These are phyloP conservation scores for Microsporum ferrugineum DNA, from an alignment of 2,329 filamentous ascomycete species.

Conservation along the genomic window DNA sequence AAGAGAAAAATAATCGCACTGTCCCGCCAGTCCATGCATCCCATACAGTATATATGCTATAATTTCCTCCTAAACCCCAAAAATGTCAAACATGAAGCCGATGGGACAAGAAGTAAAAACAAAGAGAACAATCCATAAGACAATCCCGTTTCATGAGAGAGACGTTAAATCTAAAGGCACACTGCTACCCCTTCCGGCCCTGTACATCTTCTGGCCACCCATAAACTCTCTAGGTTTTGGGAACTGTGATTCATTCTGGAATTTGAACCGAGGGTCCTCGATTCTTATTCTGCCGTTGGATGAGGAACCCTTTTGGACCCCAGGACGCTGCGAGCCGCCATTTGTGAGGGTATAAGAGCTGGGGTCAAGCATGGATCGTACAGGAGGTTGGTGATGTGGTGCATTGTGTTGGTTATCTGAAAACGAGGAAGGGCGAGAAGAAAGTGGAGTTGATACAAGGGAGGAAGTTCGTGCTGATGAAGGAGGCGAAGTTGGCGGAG, in stretches of 20 bases:
- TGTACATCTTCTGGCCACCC: slow-evolving; percentile 65
- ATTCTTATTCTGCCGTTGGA: slow-evolving; percentile 38
- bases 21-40: background rate
- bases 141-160: slow-evolving; percentile 25
- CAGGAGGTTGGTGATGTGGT: slow-evolving; percentile 35
- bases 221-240: slow-evolving; percentile 75
- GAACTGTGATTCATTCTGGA: slow-evolving; percentile 67
- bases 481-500: slow-evolving; percentile 37
- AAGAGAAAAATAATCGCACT: background rate
- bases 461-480: slow-evolving; percentile 34
- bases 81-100: background rate
- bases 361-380: slow-evolving; percentile 57
- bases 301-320: slow-evolving; percentile 8
- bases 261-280: slow-evolving; percentile 73
- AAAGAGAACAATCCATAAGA: background rate
- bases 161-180: slow-evolving; percentile 74
- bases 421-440: slow-evolving; percentile 33
- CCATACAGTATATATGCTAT: slow-evolving; percentile 4
- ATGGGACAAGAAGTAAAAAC: background rate
- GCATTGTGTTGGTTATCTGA: slow-evolving; percentile 21
- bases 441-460: slow-evolving; percentile 25
- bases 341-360: slow-evolving; percentile 66
- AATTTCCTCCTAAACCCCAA: slow-evolving; percentile 1
- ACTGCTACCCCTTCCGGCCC: slow-evolving; percentile 84
- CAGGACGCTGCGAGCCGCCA: slow-evolving; percentile 32